A percentile compares a stretch with the other conserved stretches of the same genome.
Evolutionary conservation across 768 basidiomycete species (phyloP).

Genomic region (Strobilomyces dryophilus): DNA sequence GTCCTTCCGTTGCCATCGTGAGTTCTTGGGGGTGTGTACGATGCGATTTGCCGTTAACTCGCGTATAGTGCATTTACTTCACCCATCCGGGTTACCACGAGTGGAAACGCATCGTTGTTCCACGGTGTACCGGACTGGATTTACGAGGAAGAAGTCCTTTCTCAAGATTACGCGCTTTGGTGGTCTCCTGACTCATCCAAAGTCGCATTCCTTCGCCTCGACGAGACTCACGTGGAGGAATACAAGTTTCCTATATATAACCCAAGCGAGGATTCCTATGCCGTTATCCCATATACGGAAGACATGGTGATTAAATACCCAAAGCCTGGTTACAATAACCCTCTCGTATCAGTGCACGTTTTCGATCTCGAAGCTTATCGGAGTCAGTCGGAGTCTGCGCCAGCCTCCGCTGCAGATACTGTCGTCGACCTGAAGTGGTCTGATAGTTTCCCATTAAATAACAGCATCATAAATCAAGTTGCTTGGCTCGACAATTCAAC

Average conservation of each 20-base stretch:
- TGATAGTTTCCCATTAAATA: slow-evolving; percentile 46
- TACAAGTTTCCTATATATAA: slow-evolving; percentile 92
- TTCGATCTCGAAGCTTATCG: slow-evolving; percentile 69
- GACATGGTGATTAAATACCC: slow-evolving; percentile 71
- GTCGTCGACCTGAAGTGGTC: slow-evolving; percentile 67
- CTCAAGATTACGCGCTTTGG: slow-evolving; percentile 74
- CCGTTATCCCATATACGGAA: slow-evolving; percentile 74
- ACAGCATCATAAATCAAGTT: slow-evolving; percentile 78
- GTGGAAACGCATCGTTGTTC: slow-evolving; percentile 82
- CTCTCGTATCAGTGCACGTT: slow-evolving; percentile 75
- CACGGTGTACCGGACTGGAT: slow-evolving; percentile 98
- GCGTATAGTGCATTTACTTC: slow-evolving; percentile 33
- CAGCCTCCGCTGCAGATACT: slow-evolving; percentile 32
- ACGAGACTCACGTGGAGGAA: slow-evolving; percentile 85
- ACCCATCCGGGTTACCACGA: slow-evolving; percentile 72
- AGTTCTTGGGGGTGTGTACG: slow-evolving; percentile 21
- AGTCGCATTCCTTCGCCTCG: slow-evolving; percentile 81
- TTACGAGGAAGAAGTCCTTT: slow-evolving; percentile 90
- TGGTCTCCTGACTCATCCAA: slow-evolving; percentile 67
- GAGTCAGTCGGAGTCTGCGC: slow-evolving; percentile 27
- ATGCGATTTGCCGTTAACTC: slow-evolving; percentile 1
- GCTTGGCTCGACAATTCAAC: slow-evolving; percentile 78
- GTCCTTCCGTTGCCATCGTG: slow-evolving; percentile 66
- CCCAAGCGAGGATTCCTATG: slow-evolving; percentile 63
- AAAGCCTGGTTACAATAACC: slow-evolving; percentile 89